Conservation (phyloP, 345 rosid genomes). For the Stellera chamaejasme region DNA sequence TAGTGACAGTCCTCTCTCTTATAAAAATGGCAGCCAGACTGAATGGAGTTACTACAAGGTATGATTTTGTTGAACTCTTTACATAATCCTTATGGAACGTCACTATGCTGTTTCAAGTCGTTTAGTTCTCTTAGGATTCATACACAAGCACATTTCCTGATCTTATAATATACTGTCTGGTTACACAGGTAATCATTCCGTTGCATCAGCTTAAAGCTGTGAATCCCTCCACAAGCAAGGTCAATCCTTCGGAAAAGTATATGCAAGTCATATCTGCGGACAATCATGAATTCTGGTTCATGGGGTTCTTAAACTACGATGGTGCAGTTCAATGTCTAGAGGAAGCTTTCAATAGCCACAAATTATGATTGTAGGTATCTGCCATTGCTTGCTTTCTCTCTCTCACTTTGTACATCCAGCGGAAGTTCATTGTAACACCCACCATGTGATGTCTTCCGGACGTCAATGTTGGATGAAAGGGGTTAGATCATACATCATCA, state of each 20-base stretch:
- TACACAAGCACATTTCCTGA: neutral
- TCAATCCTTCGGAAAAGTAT: conserved; percentile 50
- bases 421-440: too few species aligned
- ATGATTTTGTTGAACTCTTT: conserved; percentile 5
- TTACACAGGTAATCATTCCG: conserved; percentile 55
- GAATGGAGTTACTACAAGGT: conserved; percentile 88
- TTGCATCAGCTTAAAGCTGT: conserved; percentile 48
- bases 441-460: too few species aligned
- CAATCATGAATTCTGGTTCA: conserved; percentile 61
- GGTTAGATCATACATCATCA: too few species aligned
- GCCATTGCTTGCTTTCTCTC: conserved; percentile 2
- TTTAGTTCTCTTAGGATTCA: neutral
- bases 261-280: conserved; percentile 53
- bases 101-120: neutral
- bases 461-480: too few species aligned
- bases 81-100: conserved; percentile 2
- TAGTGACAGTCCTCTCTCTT: conserved; percentile 70
- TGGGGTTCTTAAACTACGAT: conserved; percentile 50
- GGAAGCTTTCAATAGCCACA: conserved; percentile 26
- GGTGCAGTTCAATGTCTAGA: conserved; percentile 38
- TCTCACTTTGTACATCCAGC: too few species aligned
- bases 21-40: conserved; percentile 46
- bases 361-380: conserved; percentile 30
- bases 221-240: conserved; percentile 45
- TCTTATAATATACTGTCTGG: conserved; percentile 10